Evolutionary conservation across 352 stramenopile species (phyloP), one percentile per base, ranked within the genome.

Genomic region (Pythium volutum): DNA sequence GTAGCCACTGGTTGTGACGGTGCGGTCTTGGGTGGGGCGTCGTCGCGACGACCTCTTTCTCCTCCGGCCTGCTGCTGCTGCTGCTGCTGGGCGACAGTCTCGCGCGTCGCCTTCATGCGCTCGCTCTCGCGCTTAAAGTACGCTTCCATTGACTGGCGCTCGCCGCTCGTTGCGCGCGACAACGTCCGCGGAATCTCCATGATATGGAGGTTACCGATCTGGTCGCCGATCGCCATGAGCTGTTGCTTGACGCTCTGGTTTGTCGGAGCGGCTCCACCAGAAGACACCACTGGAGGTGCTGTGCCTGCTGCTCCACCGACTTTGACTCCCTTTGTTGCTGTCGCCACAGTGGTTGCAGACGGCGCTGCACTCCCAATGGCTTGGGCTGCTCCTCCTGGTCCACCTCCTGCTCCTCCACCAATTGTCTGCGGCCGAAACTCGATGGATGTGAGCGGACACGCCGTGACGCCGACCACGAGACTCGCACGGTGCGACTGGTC

Each of bases 171-270:
- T n/a, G 82, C 79, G n/a, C 89, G 76, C 42, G 87, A 91, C 14
- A 98, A 62, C 25, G 84, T 93, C n/a, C 88, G 76, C 23, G 90
- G 93, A 50, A 98, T 83, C 58, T 97, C 87, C 60, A 97, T 81
- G 58, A 98, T 93, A 69, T 98, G 91, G 39, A 98, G 71, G 67
- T 97, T 97, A 2, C 93, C 93, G 27, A 87, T 91, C 62, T 95
- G 81, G 62, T 98, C 91, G 41, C 93, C 93, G 48, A 97, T 81
- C 18, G 88, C 89, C 20, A 98, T 76, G 49, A 97, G 78, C 71
- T 97, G 89, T 64, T 96, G 84, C 71, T 96, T 93, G 51, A 84
- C 71, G 33, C 71, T 76, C 14, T 73, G 67, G 27, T 33, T 73
- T 18, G 63, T 39, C 22, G 46, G 64, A 2, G 39, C 47, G 18